A percentile compares a stretch with the other conserved stretches of the same genome.
These are phyloP conservation scores for Penicillium lagena DNA, from an alignment of 495 filamentous ascomycete genomes.

Conservation along the genomic window DNA sequence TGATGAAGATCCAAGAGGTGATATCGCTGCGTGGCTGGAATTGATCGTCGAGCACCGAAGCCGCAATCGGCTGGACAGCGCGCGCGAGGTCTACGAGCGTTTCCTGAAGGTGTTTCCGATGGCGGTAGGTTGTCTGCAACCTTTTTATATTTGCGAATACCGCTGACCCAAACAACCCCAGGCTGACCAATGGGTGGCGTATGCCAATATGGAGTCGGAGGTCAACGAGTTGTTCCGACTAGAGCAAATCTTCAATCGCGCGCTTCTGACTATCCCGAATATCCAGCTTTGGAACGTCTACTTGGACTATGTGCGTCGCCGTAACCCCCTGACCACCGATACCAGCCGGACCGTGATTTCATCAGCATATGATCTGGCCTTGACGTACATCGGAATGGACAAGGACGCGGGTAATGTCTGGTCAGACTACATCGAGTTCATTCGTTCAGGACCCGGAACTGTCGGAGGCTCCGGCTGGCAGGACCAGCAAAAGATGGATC, in stretches of 20 bases:
- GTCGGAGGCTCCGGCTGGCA: conserved; percentile 86
- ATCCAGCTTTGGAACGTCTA: conserved; percentile 90
- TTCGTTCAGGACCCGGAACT: conserved; percentile 76
- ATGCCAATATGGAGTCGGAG: conserved; percentile 80
- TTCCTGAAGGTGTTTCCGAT: conserved; percentile 84
- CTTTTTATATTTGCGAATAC: background rate
- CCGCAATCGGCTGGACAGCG: conserved; percentile 74
- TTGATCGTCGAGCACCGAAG: conserved; percentile 80
- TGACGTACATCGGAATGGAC: conserved; percentile 86
- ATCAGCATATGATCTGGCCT: conserved; percentile 82
- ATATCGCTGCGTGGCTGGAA: conserved; percentile 81
- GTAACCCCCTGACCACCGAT: conserved; percentile 79
- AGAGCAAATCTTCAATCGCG: conserved; percentile 75
- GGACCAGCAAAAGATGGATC: conserved; percentile 95
- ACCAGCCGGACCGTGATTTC: conserved; percentile 65
- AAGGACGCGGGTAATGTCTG: conserved; percentile 87
- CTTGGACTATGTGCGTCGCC: conserved; percentile 86
- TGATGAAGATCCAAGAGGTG: conserved; percentile 83
- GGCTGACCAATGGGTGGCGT: conserved; percentile 86
- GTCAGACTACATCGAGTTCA: conserved; percentile 87
- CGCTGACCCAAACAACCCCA: conserved; percentile 28
- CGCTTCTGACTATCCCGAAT: conserved; percentile 65
- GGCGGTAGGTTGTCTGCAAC: conserved; percentile 59
- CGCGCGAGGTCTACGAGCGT: conserved; percentile 72
- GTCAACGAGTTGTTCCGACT: conserved; percentile 68